A percentile compares a stretch with the other conserved stretches of the same genome.
These are phyloP conservation scores for Yamadazyma membranifaciens DNA, from an alignment of 1,139 yeast genomes.

Conservation along the genomic window DNA sequence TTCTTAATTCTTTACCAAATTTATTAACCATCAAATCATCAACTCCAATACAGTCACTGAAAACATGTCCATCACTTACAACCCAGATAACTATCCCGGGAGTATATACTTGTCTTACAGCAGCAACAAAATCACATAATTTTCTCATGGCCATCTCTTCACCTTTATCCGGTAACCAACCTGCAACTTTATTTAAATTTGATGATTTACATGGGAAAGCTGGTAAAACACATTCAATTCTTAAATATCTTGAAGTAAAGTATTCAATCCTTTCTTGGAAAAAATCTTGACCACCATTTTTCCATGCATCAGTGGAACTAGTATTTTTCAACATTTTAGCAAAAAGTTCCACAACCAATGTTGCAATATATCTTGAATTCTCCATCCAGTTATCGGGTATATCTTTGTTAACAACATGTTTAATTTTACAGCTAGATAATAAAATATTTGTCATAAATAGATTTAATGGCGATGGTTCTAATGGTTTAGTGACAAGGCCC, in stretches of 20 bases:
- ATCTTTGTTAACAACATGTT: neutral
- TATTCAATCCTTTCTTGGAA: conserved; percentile 43
- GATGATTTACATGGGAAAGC: conserved; percentile 68
- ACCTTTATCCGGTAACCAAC: conserved; percentile 49
- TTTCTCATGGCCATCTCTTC: conserved; percentile 38
- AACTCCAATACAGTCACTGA: conserved; percentile 57
- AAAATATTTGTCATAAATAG: conserved; percentile 33
- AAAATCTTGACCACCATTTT: conserved; percentile 37
- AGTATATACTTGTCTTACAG: conserved; percentile 41
- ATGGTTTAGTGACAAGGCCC: conserved; percentile 30
- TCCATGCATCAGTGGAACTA: conserved; percentile 49
- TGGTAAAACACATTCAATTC: conserved; percentile 57
- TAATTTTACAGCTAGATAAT: conserved; percentile 15
- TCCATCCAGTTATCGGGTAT: neutral
- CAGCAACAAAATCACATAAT: conserved; percentile 29
- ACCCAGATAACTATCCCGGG: conserved; percentile 58
- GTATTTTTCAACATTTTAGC: conserved; percentile 47
- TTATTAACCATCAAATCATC: conserved; percentile 52
- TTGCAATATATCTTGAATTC: conserved; percentile 14
- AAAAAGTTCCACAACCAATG: conserved; percentile 29
- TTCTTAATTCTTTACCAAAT: conserved; percentile 44
- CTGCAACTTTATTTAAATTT: conserved; percentile 51
- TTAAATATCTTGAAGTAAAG: conserved; percentile 46
- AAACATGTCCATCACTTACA: conserved; percentile 66
- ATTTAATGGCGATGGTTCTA: conserved; percentile 26